Conservation (phyloP, 306 rosid species). For the Dryas alaskensis region DNA sequence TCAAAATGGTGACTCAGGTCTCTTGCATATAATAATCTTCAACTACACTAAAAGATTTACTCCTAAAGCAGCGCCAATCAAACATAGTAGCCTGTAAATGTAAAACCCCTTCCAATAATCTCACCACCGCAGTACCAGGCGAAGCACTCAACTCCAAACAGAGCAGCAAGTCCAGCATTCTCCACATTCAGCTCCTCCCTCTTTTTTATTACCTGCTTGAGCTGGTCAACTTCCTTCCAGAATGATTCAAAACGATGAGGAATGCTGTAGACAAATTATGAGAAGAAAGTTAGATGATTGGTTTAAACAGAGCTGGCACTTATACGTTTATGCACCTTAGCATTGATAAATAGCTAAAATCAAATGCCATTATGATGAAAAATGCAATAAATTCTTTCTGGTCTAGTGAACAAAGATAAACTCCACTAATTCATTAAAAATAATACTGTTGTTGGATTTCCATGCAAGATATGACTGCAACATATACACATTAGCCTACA, state of each 20-base stretch:
- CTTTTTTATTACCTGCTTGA: conserved; percentile 33
- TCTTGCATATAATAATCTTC: conserved; percentile 8
- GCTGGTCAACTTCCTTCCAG: conserved; percentile 37
- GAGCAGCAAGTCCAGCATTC: conserved; percentile 35
- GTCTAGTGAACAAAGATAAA: neutral
- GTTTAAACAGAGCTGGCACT: neutral
- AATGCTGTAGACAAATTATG: conserved; percentile 29
- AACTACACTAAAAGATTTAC: conserved; percentile 13
- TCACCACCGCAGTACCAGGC: conserved; percentile 56
- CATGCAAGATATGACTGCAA: neutral
- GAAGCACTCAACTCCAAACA: conserved; percentile 51
- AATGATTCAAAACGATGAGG: conserved; percentile 43
- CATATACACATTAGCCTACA: neutral
- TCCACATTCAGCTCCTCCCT: conserved; percentile 33
- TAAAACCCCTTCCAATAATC: conserved; percentile 49
- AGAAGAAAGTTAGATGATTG: conserved; percentile 14
- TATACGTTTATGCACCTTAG: neutral
- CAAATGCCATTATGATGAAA: neutral
- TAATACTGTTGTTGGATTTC: neutral
- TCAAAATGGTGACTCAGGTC: conserved; percentile 8
- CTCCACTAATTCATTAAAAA: neutral
- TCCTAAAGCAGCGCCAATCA: conserved; percentile 18
- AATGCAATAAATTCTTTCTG: neutral
- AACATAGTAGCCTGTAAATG: conserved; percentile 50
- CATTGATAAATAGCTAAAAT: neutral